Base-by-base conservation (phyloP, 805 yeast genomes). In the Candida maesae region DNA sequence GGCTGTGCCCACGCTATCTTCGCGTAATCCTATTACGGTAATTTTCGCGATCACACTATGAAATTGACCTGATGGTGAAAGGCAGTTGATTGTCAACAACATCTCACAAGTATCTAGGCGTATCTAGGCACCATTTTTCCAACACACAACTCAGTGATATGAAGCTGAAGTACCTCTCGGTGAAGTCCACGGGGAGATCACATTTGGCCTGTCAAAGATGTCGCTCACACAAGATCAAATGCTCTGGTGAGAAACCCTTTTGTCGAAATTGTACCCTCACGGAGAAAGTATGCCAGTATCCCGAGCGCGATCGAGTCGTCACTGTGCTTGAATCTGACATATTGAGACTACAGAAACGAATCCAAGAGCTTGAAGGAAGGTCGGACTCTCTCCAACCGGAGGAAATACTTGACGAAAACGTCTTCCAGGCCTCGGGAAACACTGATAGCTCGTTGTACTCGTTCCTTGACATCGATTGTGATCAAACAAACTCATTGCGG, bases 381-480 rank as follows among this genome's bases (percentile, higher is more conserved):
- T 17, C 30, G 4, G 27, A 18, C 4, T 21, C 38, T 13, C 20
- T 15, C 3, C 12, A 38, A 2, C 44, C 43, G 15, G 44, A 37
- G 10, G 47, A 42, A 9, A 42, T 51, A n/a, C 33, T 50, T 10
- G 43, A 45, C 12, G 56, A 51, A 1, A 51, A 40, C 31, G 50
- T 47, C 17, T 47, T 53, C 38, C 58, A 51, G 15, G 42, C 50
- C 11, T 34, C 54, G 4, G 52, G 47, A 4, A 50, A 50, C 2
- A 51, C 54, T 5, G 58, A 53, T 32, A 50, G 55, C 14, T 53
- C 58, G 3, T 36, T 53, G 28, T 53, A 50, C 34, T 53, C 58
- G 1, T 53, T 53, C 23, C 35, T 53, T 13, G 58, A 53, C 31
- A 46, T 51, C 17, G 58, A 53, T 29, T 35, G 44, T n/a, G 47